Conservation (phyloP, 2,329 filamentous ascomycete genomes). For the Keithomyces neogunnii region DNA sequence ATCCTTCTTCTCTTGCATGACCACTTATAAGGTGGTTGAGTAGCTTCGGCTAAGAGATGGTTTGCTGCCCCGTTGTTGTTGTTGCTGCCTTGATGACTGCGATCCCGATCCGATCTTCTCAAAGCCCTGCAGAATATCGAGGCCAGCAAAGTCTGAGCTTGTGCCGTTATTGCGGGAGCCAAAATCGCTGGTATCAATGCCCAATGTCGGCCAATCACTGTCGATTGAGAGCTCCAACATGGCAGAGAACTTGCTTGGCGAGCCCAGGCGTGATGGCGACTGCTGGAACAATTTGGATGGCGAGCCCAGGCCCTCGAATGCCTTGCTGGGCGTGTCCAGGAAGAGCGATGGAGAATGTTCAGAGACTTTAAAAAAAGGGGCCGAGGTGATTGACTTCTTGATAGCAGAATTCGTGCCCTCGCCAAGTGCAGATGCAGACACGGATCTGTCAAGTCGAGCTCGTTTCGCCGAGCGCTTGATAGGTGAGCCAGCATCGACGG, state of each 20-base stretch:
- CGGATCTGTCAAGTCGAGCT: conserved; percentile 53
- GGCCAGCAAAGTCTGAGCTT: conserved; percentile 46
- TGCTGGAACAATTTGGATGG: conserved; percentile 42
- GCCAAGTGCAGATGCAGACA: conserved; percentile 52
- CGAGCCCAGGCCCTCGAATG: conserved; percentile 45
- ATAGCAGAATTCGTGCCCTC: conserved; percentile 48
- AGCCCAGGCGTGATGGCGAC: conserved; percentile 27
- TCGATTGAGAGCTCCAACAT: conserved; percentile 27
- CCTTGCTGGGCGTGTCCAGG: conserved; percentile 50
- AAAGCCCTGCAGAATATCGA: conserved; percentile 70
- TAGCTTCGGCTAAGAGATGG: conserved; percentile 22
- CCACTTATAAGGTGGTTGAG: conserved; percentile 21
- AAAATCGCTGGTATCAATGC: conserved; percentile 31
- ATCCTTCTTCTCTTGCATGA: conserved; percentile 5
- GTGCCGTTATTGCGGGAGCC: conserved; percentile 39
- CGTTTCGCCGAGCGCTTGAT: conserved; percentile 55
- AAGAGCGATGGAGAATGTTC: conserved; percentile 27
- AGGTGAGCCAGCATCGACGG: conserved; percentile 52
- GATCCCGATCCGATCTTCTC: conserved; percentile 57
- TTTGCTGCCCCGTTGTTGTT: conserved; percentile 19
- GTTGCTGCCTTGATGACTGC: conserved; percentile 16
- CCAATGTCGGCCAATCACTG: conserved; percentile 28
- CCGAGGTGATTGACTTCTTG: conserved; percentile 42
- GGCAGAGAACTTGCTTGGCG: conserved; percentile 41
- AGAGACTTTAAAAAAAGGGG: conserved; percentile 41